phyloP scores from a whole-genome alignment of 306 rosid species.

The Erythrophleum fordii region DNA sequence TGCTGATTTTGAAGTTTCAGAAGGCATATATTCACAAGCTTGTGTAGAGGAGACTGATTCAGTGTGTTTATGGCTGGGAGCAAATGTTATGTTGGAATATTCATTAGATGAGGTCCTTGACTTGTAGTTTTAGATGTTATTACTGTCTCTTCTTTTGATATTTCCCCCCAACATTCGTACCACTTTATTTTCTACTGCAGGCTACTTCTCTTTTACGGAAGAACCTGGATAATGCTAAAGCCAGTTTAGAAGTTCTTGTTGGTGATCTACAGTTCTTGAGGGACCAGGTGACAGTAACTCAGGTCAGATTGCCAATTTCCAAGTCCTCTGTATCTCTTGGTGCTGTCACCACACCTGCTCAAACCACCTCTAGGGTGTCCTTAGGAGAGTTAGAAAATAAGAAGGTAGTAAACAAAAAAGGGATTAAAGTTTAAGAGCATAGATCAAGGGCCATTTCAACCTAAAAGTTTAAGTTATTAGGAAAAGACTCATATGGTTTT shows the following conservation, averaged over 20 bases:
- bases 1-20: conserved; percentile 84
- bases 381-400: not conserved
- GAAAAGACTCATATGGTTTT: not conserved
- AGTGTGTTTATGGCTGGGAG: conserved; percentile 82
- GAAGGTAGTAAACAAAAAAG: not conserved
- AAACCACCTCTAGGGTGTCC: not conserved
- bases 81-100: conserved; percentile 81
- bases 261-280: conserved; percentile 84
- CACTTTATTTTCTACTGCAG: conserved; percentile 50
- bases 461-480: not conserved
- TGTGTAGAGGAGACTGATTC: conserved; percentile 62
- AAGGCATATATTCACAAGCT: conserved; percentile 76
- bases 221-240: conserved; percentile 79
- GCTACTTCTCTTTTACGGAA: conserved; percentile 62
- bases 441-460: not conserved
- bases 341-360: not conserved
- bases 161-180: not conserved
- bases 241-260: conserved; percentile 74
- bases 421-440: not conserved
- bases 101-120: conserved; percentile 71
- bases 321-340: not conserved
- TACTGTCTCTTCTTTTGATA: not conserved
- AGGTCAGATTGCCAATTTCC: conserved; percentile 51
- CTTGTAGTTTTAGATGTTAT: conserved; percentile 34
- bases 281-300: conserved; percentile 91